Percentiles rank a stretch among this genome's conserved stretches.
phyloP scores from a whole-genome alignment of 768 basidiomycete species.

The Lyophyllum atratum region DNA sequence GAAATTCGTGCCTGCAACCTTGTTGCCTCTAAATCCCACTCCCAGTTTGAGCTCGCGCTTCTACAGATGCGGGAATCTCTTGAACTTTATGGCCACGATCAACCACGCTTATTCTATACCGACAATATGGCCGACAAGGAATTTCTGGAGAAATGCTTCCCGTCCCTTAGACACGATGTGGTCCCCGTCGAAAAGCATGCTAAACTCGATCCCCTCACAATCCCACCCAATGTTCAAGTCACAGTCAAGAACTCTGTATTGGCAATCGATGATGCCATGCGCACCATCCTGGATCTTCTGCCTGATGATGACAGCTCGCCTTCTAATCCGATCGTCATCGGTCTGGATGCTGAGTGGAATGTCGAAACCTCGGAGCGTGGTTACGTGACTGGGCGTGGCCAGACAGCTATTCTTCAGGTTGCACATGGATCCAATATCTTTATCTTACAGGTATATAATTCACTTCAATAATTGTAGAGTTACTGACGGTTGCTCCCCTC shows the following conservation, averaged over 20 bases:
- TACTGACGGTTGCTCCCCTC: neutral
- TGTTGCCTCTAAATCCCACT: constrained; percentile 33
- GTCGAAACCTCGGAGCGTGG: constrained; percentile 20
- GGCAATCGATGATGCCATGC: constrained; percentile 20
- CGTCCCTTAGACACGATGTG: constrained; percentile 17
- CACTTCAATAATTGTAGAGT: neutral
- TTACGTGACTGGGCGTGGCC: constrained; percentile 8
- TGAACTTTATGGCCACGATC: constrained; percentile 24
- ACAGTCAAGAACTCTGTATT: constrained; percentile 7
- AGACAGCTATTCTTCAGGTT: constrained; percentile 23
- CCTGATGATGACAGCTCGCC: constrained; percentile 10
- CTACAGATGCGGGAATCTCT: constrained; percentile 24
- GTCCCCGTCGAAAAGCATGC: constrained; percentile 18
- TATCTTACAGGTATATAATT: constrained; percentile 16
- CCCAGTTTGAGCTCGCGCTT: constrained; percentile 28
- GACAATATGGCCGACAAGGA: constrained; percentile 31
- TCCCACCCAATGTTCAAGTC: constrained; percentile 17
- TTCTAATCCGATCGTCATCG: constrained; percentile 16
- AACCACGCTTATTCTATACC: constrained; percentile 27
- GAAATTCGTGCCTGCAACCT: constrained; percentile 24
- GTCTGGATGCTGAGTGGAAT: constrained; percentile 28
- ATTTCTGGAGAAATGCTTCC: constrained; percentile 13
- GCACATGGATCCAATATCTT: constrained; percentile 20
- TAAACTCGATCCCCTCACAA: constrained; percentile 16
- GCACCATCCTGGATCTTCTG: constrained; percentile 21